Evolutionary conservation across 176 grass and related monocot genomes (phyloP).

Genomic region (Luzula sylvatica): DNA sequence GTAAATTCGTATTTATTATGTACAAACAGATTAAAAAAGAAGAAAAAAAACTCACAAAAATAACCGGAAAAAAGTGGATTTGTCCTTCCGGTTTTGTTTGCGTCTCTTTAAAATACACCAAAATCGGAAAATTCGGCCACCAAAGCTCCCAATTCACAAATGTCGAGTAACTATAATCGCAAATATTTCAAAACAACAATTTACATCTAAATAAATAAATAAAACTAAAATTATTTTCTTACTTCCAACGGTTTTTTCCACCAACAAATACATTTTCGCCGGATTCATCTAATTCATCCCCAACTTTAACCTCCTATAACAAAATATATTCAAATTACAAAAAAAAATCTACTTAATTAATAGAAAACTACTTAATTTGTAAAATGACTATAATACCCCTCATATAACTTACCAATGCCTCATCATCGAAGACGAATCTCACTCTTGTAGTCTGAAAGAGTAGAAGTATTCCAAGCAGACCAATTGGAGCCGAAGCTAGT

Average conservation of each 20-base stretch:
- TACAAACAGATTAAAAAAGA: not conserved
- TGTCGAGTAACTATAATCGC: conserved; percentile 58
- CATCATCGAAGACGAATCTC: conserved; percentile 80
- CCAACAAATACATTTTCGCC: conserved; percentile 92
- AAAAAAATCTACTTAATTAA: conserved; percentile 3
- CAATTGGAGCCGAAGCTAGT: conserved; percentile 62
- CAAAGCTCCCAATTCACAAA: conserved; percentile 93
- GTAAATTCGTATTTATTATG: not conserved
- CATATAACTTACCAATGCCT: conserved; percentile 56
- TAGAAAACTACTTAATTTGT: not conserved
- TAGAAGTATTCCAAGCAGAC: conserved; percentile 68
- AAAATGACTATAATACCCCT: too few species aligned
- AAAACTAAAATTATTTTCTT: conserved; percentile 16
- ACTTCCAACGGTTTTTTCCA: conserved; percentile 95
- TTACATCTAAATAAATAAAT: not conserved
- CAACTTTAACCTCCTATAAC: conserved; percentile 91
- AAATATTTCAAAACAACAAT: not conserved
- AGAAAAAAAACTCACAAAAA: conserved; percentile 52
- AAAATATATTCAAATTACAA: conserved; percentile 2
- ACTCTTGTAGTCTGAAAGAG: conserved; percentile 89
- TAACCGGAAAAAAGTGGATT: conserved; percentile 92
- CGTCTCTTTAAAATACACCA: conserved; percentile 95
- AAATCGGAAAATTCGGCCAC: conserved; percentile 71
- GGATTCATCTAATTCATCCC: conserved; percentile 55
- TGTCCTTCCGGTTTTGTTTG: conserved; percentile 85